A percentile compares a stretch with the other conserved stretches of the same genome.
These are phyloP conservation scores for Thymus mandschuricus DNA, from an alignment of 257 asterid genomes.

Conservation along the genomic window DNA sequence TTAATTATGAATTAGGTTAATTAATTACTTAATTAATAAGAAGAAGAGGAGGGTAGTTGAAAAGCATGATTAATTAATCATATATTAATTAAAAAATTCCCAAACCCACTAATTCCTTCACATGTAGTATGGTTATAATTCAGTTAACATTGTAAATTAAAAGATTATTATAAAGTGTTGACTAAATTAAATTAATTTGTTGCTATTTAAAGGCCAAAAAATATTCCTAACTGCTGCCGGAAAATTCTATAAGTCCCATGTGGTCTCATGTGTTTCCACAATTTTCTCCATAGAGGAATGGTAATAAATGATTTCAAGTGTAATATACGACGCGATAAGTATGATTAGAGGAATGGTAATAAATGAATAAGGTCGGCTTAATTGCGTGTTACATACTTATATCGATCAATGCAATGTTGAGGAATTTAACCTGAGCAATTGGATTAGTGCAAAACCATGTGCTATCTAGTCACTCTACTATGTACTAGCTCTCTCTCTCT, in stretches of 20 bases:
- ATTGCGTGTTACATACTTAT: too few relatives aligned
- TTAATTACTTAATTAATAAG: neutral
- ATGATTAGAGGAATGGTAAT: too few relatives aligned
- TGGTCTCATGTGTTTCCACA: slow-evolving; percentile 73
- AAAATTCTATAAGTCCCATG: slow-evolving; percentile 57
- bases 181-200: slow-evolving; percentile 52
- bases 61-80: slow-evolving; percentile 29
- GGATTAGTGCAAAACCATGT: too few relatives aligned
- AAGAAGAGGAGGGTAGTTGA: slow-evolving; percentile 48
- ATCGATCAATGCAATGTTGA: too few relatives aligned
- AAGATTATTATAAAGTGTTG: slow-evolving; percentile 36
- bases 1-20: neutral
- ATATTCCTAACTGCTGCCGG: slow-evolving; percentile 38
- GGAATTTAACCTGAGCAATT: too few relatives aligned
- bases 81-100: neutral
- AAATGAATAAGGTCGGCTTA: too few relatives aligned
- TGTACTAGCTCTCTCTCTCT: too few relatives aligned
- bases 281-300: slow-evolving; percentile 26
- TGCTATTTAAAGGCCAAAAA: slow-evolving; percentile 35
- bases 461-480: too few relatives aligned
- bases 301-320: too few relatives aligned
- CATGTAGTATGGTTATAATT: slow-evolving; percentile 47
- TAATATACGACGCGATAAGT: too few relatives aligned
- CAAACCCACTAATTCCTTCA: slow-evolving; percentile 34
- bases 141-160: neutral